Conservation (phyloP, 2,329 filamentous ascomycete genomes). For the Didymella arachidicola region DNA sequence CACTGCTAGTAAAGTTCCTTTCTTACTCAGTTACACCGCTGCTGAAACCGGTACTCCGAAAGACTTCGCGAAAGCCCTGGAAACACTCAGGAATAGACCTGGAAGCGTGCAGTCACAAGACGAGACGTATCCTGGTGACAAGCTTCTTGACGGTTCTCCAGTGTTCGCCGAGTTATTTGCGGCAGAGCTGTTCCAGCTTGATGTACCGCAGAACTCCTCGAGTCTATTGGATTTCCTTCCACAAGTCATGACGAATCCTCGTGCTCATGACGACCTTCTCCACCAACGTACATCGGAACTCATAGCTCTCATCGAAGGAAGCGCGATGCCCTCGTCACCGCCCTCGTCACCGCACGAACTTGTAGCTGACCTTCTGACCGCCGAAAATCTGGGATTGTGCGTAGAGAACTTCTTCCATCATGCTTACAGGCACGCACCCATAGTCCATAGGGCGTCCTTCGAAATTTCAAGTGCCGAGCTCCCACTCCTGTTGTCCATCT, state of each 20-base stretch:
- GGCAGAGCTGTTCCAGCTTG: background rate
- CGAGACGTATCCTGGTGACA: background rate
- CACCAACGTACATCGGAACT: background rate
- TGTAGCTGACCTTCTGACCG: background rate
- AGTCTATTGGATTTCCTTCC: background rate
- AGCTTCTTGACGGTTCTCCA: background rate
- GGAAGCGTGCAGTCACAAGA: background rate
- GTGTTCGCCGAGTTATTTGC: background rate
- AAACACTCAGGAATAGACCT: background rate
- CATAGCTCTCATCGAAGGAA: background rate
- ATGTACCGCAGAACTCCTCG: background rate
- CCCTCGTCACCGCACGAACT: background rate
- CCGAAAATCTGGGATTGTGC: background rate
- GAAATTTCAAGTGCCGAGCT: background rate
- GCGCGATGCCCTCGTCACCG: background rate
- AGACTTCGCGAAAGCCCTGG: constrained; percentile 4
- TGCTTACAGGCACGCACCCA: constrained; percentile 6
- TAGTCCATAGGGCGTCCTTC: constrained; percentile 6
- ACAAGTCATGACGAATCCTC: background rate
- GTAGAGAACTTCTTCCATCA: constrained; percentile 1
- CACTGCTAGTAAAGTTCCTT: background rate
- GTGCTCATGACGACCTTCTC: background rate
- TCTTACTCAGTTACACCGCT: constrained; percentile 9
- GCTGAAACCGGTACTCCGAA: background rate
- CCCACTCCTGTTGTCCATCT: background rate